Base-by-base conservation (phyloP, 179 eudicot species). In the Gypsophila paniculata region DNA sequence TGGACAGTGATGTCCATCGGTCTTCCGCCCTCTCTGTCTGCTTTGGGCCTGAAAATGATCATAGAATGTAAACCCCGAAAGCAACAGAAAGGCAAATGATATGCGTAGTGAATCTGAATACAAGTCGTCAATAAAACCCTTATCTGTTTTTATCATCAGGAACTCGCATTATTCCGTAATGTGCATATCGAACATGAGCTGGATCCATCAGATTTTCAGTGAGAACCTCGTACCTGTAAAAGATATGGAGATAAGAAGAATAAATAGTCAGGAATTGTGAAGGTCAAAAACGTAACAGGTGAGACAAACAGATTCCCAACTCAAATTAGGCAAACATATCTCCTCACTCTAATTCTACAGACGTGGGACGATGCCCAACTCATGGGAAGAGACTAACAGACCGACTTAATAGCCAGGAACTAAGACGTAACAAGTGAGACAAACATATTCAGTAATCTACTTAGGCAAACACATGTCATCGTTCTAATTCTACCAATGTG, bases 131-230 rank as follows among this genome's bases (percentile, higher is more conserved):
- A 11, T 26, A 68, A 23, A 29, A 21, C 49, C 9, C 81, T 78
- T 70, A 78, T 78, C 78, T 78, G 81, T 59, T 81, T 68, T 86
- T 81, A 44, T 58, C 74, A 72, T 53, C 73, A 46, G 77, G 83
- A 46, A 61, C 15, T 63, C 73, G 74, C 88, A 93, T 75, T 32
- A 89, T 76, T 69, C 91, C 88, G 29, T 93, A 77, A 80, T 93
- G 98, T 66, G 98, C 98, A 75, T 93, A 93, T 64, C 83, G 90
- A 83, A 93, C 87, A 81, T 93, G 98, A 77, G 96, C 88, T 39
- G 98, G 98, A 73, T 93, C 98, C 90, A 86, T 90, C 44, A 90
- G 96, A 81, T 93, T 93, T 81, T 93, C 98, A 32, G 77, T 82
- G 71, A 93, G 79, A 71, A 89, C 68, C 75, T 93, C 98, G 54